Percentiles rank a stretch among this genome's conserved stretches.
These are phyloP conservation scores for Dunaliella primolecta DNA, from an alignment of 139 green algal genomes.

Conservation along the genomic window DNA sequence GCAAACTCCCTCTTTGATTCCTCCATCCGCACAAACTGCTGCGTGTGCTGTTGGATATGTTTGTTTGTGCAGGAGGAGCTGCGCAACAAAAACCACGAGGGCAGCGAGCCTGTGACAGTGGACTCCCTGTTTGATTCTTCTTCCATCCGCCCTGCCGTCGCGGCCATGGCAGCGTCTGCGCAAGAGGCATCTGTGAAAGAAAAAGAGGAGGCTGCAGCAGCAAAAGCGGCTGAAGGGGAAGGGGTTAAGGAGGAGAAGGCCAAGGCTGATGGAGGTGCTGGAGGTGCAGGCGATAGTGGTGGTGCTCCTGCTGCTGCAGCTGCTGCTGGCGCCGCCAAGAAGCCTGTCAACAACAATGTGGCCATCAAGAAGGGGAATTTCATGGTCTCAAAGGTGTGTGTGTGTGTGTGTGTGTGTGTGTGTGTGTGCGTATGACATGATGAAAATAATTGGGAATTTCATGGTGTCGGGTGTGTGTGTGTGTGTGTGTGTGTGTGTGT, in stretches of 20 bases:
- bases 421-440: no score
- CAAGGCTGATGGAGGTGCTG: neutral
- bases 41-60: no score
- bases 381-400: neutral
- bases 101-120: neutral
- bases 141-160: neutral
- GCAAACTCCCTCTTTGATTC: no score
- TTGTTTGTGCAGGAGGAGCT: conserved; percentile 9
- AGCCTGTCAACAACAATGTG: neutral
- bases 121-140: conserved; percentile 1
- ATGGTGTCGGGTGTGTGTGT: no score
- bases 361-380: neutral
- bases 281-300: no score
- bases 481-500: no score
- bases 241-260: no score
- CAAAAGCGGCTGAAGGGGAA: no score
- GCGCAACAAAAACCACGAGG: neutral
- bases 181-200: neutral
- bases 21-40: no score
- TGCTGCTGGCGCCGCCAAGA: neutral
- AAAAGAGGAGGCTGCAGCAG: no score
- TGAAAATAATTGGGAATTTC: no score
- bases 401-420: no score
- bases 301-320: neutral
- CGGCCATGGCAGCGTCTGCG: neutral